Conservation (phyloP, 2,329 filamentous ascomycete species). For the Sarocladium kiliense region DNA sequence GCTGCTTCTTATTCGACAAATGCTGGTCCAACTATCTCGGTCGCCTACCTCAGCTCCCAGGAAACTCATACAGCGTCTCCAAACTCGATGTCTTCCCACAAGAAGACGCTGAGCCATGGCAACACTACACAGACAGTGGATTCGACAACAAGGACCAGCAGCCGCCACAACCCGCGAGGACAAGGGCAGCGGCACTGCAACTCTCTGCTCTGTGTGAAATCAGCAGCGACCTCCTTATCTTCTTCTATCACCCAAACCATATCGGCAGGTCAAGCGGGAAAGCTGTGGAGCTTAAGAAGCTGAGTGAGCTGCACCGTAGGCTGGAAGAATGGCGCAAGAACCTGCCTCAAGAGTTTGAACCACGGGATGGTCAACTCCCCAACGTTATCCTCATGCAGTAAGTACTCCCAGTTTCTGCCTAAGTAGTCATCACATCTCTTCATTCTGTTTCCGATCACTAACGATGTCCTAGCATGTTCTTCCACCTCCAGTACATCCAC, state of each 20-base stretch:
- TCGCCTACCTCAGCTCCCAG: conserved; percentile 79
- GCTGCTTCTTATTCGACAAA: conserved; percentile 97
- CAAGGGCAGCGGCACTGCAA: conserved; percentile 74
- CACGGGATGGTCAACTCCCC: conserved; percentile 82
- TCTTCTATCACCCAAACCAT: conserved; percentile 82
- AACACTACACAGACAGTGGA: conserved; percentile 80
- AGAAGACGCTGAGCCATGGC: conserved; percentile 84
- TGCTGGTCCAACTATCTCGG: conserved; percentile 98
- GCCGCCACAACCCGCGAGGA: conserved; percentile 74
- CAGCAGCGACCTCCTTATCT: conserved; percentile 80
- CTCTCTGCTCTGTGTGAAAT: conserved; percentile 85
- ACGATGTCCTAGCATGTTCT: conserved; percentile 74
- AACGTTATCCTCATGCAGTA: conserved; percentile 80
- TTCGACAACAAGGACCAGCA: conserved; percentile 51
- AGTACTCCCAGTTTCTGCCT: conserved; percentile 33
- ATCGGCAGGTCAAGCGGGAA: conserved; percentile 64
- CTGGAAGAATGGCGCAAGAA: conserved; percentile 85
- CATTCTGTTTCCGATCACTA: conserved; percentile 17
- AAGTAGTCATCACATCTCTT: neutral
- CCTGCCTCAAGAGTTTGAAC: conserved; percentile 79
- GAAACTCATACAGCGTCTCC: conserved; percentile 73
- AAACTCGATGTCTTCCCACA: conserved; percentile 87
- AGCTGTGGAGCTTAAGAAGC: conserved; percentile 80
- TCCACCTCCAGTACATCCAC: conserved; percentile 91
- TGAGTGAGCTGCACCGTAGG: conserved; percentile 85